Evolutionary conservation across 2,329 filamentous ascomycete genomes (phyloP), one percentile per base, ranked within the genome.

Genomic region (Epichloe festucae): DNA sequence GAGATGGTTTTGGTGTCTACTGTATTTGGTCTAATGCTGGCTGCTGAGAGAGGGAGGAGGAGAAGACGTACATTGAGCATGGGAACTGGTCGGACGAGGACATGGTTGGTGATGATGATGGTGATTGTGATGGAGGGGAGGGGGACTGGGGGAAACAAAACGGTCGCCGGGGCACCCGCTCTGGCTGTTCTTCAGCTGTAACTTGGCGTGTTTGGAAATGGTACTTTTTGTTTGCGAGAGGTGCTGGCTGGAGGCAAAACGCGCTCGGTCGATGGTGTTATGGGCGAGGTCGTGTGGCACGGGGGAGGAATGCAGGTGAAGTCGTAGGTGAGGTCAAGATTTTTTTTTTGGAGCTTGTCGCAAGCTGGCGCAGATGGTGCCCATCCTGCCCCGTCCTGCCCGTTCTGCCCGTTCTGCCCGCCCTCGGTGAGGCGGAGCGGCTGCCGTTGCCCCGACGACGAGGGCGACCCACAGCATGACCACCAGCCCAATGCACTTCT

Each of bases 21-120:
- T 31, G 4, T 4, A 4, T 31, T 31, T 31, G 31, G 31, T 31
- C 31, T 31, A 1, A 31, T 11, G 31, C 31, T 31, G 31, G 31
- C 31, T 21, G 46, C 38, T 39, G n/a, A 42, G 60, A 84, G 85
- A 15, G 73, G 70, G 46, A 70, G 58, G 57, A 76, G 74, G 54
- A 56, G 53, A 53, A 49, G 35, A 54, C 40, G 45, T 52, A 50
- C 53, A 57, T 48, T 41, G 53, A 46, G 47, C 53, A 54, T 11
- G 53, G 53, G 17, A 49, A 52, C 19, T 50, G 52, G 14, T 40
- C 43, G 5, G 51, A 27, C 17, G 47, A 49, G 36, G 49, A 42
- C 52, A 56, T 56, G 48, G 36, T 36, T 15, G 27, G 8, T 27
- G 23, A 6, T 7, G 23, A 8, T 27, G 7, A 54, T 56, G 46